Base-by-base conservation (phyloP, 768 basidiomycete species). In the Infundibulicybe gibba region DNA sequence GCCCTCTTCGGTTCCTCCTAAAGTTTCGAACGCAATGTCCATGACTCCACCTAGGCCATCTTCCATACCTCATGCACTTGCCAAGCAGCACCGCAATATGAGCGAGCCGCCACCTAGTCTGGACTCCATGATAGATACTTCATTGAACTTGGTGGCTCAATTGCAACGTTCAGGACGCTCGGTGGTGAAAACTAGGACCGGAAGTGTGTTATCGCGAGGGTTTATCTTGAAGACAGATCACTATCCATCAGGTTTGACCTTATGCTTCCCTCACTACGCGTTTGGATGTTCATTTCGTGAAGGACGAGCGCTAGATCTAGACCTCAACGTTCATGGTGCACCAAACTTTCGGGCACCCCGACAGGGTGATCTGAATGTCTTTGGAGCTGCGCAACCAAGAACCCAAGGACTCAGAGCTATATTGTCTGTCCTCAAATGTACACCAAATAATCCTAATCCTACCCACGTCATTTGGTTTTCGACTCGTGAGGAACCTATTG, bases 191-290 rank as follows among this genome's bases (percentile, higher is more conserved):
- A 84, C 87, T 5, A 76, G 92, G 48, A 72, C 75, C 0, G 92
- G 92, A 14, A 90, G 87, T 55, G 92, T 95, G 31, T 71, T 95
- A 5, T 84, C 87, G 3, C 70, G 92, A 51, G 90, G 93, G 0
- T 91, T 94, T 62, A 94, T 99, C 46, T 69, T 99, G 56, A 99
- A 98, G 73, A 94, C 93, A 14, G 94, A 97, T 68, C 75, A 86
- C 61, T 86, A 90, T 64, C 87, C 87, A 31, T 87, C 87, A 50
- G 87, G 86, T 81, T 8, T 25, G 25, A 25, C 8, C 25, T 25
- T 25, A 50, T 53, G 61, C 47, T 19, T 33, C 32, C 31, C 8
- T 21, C 14, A 6, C 39, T 13, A 25, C 45, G 37, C 45, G 31
- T 20, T 40, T 32, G 20, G 33, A 11, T 25, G 32, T 25, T 12